These are phyloP conservation scores for Helotiales sp. DNA, from an alignment of 2,329 filamentous ascomycete species.

Conservation along the genomic window DNA sequence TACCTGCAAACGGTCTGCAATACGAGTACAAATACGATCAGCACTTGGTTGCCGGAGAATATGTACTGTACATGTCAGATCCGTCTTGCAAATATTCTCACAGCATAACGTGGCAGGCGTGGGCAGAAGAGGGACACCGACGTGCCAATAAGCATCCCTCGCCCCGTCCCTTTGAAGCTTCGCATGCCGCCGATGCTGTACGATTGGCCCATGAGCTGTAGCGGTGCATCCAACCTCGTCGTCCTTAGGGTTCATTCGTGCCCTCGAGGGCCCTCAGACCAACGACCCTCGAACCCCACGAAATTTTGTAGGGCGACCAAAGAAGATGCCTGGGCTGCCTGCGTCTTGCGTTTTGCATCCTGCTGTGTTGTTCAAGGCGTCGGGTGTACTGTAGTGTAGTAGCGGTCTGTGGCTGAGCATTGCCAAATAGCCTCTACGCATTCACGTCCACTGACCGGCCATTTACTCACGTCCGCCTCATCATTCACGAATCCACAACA, in stretches of 20 bases:
- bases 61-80: background rate
- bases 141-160: too few relatives aligned
- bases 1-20: too few relatives aligned
- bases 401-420: conserved; percentile 18
- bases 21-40: too few relatives aligned
- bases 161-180: too few relatives aligned
- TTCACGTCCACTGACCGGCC: conserved; percentile 19
- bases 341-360: too few relatives aligned
- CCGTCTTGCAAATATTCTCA: background rate
- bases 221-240: background rate
- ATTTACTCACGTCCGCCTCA: conserved; percentile 26
- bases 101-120: background rate
- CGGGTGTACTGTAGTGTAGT: background rate
- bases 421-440: conserved; percentile 10
- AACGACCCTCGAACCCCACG: conserved; percentile 11
- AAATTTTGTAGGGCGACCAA: conserved; percentile 15
- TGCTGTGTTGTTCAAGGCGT: conserved; percentile 17
- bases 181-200: conserved; percentile 1
- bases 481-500: conserved; percentile 4
- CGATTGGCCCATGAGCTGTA: conserved; percentile 4
- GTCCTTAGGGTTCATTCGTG: background rate
- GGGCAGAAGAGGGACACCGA: background rate
- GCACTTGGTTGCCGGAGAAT: background rate
- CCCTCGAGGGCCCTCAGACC: background rate
- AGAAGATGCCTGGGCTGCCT: conserved; percentile 11